Conservation (phyloP, 331 rosid genomes). For the Spiraea crenata region DNA sequence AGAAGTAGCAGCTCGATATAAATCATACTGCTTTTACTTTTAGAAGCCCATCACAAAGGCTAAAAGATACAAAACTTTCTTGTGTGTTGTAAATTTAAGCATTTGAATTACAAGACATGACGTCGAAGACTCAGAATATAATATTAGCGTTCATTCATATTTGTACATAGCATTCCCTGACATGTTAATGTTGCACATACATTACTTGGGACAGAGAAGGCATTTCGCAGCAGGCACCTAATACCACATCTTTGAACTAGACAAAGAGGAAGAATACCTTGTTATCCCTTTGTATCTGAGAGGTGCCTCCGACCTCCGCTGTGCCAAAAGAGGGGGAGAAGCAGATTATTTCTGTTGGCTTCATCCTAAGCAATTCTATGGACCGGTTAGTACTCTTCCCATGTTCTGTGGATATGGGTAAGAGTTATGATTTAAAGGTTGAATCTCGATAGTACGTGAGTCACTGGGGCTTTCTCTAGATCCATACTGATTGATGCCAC, state of each 20-base stretch:
- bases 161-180: constrained; percentile 51
- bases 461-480: constrained; percentile 67
- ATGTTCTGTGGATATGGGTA: constrained; percentile 76
- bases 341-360: constrained; percentile 34
- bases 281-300: constrained; percentile 34
- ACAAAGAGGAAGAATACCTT: constrained; percentile 28
- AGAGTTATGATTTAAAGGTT: constrained; percentile 58
- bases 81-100: constrained; percentile 30
- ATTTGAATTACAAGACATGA: constrained; percentile 33
- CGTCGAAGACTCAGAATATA: constrained; percentile 24
- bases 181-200: constrained; percentile 47
- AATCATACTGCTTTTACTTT: neutral
- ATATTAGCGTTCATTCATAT: constrained; percentile 43
- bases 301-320: constrained; percentile 30
- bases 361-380: constrained; percentile 37
- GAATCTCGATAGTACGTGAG: constrained; percentile 33
- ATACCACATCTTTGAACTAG: constrained; percentile 42
- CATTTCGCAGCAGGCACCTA: constrained; percentile 41
- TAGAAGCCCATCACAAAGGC: neutral
- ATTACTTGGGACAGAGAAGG: constrained; percentile 39
- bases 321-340: constrained; percentile 27
- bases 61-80: constrained; percentile 14
- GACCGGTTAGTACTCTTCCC: constrained; percentile 87
- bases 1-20: neutral
- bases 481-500: constrained; percentile 54